phyloP scores from a whole-genome alignment of 1,284 basidiomycete genomes.

The Neolentinus lepideus region DNA sequence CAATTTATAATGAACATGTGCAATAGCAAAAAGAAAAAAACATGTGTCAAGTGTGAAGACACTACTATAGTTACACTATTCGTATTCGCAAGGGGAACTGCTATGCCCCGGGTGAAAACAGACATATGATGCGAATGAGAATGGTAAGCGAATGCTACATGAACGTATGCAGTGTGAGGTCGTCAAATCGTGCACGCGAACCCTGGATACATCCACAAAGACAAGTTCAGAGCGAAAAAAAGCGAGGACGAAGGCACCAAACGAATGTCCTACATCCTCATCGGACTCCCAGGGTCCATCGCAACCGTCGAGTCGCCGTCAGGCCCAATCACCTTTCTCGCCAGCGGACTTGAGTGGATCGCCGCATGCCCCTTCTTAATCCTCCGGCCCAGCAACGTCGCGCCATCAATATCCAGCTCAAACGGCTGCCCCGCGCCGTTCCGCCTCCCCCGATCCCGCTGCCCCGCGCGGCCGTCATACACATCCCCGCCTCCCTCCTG shows the following conservation, averaged over 20 bases:
- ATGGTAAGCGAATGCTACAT: background rate
- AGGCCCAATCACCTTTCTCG: background rate
- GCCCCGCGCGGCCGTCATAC: slow-evolving; percentile 71
- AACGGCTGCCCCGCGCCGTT: slow-evolving; percentile 40
- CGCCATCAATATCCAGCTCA: slow-evolving; percentile 78
- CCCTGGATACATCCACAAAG: background rate
- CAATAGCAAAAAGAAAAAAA: background rate
- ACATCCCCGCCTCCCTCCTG: slow-evolving; percentile 21
- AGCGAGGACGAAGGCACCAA: background rate
- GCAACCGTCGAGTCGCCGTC: background rate
- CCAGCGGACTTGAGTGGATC: background rate
- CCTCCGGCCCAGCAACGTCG: slow-evolving; percentile 76
- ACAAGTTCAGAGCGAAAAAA: background rate
- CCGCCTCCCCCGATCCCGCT: slow-evolving; percentile 50
- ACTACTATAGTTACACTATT: background rate
- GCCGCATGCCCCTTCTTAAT: slow-evolving; percentile 35
- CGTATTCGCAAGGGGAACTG: background rate
- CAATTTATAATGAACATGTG: background rate
- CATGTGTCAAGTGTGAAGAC: background rate
- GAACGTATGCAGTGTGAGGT: background rate
- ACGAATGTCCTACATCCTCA: background rate
- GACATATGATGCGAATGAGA: background rate
- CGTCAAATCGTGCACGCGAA: background rate
- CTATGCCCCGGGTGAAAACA: background rate
- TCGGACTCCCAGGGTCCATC: background rate